Evolutionary conservation across 805 yeast species (phyloP).

Genomic region (Kluyveromyces aestuarii): DNA sequence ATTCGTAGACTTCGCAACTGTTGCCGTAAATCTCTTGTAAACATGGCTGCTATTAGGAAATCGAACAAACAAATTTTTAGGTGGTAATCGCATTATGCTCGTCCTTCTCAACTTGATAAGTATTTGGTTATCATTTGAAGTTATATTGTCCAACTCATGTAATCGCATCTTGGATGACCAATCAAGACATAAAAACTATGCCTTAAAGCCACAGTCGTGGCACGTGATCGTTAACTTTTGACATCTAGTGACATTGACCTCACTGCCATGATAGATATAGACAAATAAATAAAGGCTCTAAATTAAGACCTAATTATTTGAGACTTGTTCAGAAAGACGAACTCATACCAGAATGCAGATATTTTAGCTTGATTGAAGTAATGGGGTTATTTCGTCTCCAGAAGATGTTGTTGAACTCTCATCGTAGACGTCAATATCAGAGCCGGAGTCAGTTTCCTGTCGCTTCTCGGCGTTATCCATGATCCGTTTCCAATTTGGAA

Average conservation of each 20-base stretch:
- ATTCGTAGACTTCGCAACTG: conserved; percentile 33
- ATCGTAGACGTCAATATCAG: conserved; percentile 7
- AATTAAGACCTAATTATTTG: background rate
- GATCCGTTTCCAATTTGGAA: conserved; percentile 47
- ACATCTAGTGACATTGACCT: background rate
- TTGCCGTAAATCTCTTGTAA: background rate
- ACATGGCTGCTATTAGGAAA: background rate
- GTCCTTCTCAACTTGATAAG: background rate
- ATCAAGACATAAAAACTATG: background rate
- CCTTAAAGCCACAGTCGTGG: conserved; percentile 1
- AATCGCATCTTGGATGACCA: background rate
- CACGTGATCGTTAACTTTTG: background rate
- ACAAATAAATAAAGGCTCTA: background rate
- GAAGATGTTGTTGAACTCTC: background rate
- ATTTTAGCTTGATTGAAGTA: conserved; percentile 3
- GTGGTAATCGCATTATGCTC: background rate
- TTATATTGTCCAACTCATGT: background rate
- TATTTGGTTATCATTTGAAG: background rate
- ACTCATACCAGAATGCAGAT: background rate
- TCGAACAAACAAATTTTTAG: background rate
- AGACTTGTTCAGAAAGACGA: background rate
- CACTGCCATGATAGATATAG: background rate
- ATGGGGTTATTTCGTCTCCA: conserved; percentile 9
- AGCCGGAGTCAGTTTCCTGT: conserved; percentile 25
- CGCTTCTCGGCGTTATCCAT: conserved; percentile 36